Evolutionary conservation across 1,139 yeast species (phyloP), one percentile per base, ranked within the genome.

Genomic region (Yamadazyma conglobata): DNA sequence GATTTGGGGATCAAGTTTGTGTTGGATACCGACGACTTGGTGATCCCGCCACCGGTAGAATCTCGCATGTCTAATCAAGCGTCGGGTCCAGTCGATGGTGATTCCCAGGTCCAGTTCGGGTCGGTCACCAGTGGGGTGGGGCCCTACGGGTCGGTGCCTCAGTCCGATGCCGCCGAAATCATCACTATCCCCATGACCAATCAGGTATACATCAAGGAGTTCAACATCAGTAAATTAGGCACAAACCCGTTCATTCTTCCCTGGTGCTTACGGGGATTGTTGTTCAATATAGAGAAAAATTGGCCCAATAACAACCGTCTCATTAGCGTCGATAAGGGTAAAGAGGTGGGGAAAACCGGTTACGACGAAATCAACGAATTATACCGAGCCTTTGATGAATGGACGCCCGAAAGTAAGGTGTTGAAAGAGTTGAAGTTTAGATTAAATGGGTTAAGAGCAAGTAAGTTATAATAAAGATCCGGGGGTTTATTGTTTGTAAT

Each of bases 221-320:
- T 76, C 47, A 77, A 79, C 37, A 64, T 80, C 28, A 70, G 77
- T 6, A 73, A 67, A 34, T 50, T 81, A 8, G 87, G 87, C 2
- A 61, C 74, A 27, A 88, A 89, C 54, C 96, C 96, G 1, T 89
- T 75, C 49, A 76, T 85, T 32, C 60, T 89, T 20, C 97, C 97
- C 1, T 89, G 96, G 96, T 84, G 94, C 47, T 73, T 87, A 57
- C 64, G 96, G 26, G 96, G 96, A 0, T 58, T 89, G 25, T 58
- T 88, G 20, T 73, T 73, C 40, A 75, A 73, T 42, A 71, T 75
- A 43, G 81, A 88, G 40, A 64, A 55, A 71, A 79, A 68, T 40
- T 67, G 73, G 73, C 71, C 70, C 24, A 54, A 53, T 34, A 51
- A 58, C 24, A 52, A 48, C 34, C 56, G 53, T 37, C 38, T 49